Evolutionary conservation across 352 stramenopile species (phyloP), one percentile per base, ranked within the genome.

Genomic region (Phytophthora citrophthora): DNA sequence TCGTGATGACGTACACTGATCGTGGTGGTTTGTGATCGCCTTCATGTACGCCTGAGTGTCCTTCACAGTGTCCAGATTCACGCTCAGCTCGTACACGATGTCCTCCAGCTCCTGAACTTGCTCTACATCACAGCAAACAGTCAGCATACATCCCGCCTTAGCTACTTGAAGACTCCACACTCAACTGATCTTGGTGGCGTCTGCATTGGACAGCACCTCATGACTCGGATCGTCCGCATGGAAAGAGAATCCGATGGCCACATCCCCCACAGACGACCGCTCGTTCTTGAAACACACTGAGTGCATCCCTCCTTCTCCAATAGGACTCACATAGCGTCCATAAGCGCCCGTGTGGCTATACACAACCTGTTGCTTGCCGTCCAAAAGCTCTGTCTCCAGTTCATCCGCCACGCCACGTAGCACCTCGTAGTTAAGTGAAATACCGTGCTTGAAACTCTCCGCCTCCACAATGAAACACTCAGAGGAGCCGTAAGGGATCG

Each of bases 31-130:
- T n/a, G 83, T 89, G 65, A 94, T 93, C 38, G 83, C 70, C 71
- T 94, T 94, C 84, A 96, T 92, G 74, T 86, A 96, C 36, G 83
- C 76, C 51, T 96, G 86, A 5, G 86, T 92, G 66, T 96, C 88
- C 61, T 94, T 96, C 47, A 96, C 88, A 0, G 84, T 93, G 70
- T 96, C 88, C 38, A 96, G 73, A 38, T 85, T 88, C 64, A 90
- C 77, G n/a, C 81, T 86, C 34, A 96, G 72, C 66, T 96, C 86
- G 61, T 93, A 94, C 46, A 96, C 88, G 44, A 95, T 73, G 38
- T 96, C 86, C 62, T 96, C 88, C 38, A 96, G 70, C 29, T 93
- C 86, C 55, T 93, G 88, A 38, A 92, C 83, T 84, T 96, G 88
- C 50, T 93, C 88, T 95, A 46, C 23, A 34, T 34, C 24, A 20